phyloP scores from a whole-genome alignment of 139 green algal genomes.

The Closterium sp. region DNA sequence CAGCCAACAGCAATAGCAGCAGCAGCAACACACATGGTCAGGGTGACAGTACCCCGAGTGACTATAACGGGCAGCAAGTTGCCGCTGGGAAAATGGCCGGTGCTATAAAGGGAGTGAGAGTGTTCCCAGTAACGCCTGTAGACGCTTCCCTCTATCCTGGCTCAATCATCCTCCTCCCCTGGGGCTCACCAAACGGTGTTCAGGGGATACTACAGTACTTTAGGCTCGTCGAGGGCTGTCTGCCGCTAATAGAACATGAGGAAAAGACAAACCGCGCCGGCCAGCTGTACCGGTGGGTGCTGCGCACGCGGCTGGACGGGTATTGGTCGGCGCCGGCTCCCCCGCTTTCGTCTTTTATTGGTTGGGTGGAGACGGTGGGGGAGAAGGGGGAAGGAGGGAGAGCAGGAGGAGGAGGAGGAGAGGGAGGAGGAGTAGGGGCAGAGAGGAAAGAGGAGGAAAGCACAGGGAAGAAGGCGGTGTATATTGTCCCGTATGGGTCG shows the following conservation, averaged over 20 bases:
- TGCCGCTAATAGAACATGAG: conserved; percentile 15
- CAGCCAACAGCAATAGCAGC: neutral
- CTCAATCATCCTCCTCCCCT: neutral
- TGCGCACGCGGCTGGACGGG: conserved; percentile 34
- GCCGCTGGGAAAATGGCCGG: neutral
- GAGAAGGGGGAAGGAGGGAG: neutral
- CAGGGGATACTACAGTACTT: conserved; percentile 52
- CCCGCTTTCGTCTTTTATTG: conserved; percentile 9
- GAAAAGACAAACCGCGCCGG: neutral
- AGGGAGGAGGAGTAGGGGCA: neutral
- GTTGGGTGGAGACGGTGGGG: neutral
- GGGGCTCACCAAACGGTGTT: neutral
- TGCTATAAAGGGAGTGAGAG: neutral
- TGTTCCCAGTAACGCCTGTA: neutral
- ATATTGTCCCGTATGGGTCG: conserved; percentile 33
- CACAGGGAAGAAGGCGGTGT: neutral
- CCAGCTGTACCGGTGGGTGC: conserved; percentile 23
- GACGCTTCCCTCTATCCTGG: neutral
- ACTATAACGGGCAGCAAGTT: neutral
- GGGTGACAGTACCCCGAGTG: neutral
- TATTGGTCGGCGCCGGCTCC: conserved; percentile 35
- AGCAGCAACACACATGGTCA: neutral
- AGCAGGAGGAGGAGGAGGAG: neutral
- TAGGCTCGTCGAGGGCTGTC: conserved; percentile 38
- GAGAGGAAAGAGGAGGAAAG: neutral